phyloP scores from a whole-genome alignment of 179 eudicot genomes.

The Monotropa hypopitys region DNA sequence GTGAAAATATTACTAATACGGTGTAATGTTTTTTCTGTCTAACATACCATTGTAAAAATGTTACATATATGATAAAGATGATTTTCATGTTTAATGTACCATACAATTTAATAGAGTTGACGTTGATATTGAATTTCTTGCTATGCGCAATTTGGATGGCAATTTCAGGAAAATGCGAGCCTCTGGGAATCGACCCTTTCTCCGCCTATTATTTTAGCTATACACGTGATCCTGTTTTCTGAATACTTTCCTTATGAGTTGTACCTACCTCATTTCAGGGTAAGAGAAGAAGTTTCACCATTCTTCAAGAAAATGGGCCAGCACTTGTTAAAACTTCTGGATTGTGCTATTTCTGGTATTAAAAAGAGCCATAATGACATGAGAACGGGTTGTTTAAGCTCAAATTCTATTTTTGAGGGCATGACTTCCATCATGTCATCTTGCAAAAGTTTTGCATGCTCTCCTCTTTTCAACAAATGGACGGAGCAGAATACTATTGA shows the following conservation, averaged over 20 bases:
- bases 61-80: neutral
- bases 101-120: neutral
- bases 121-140: neutral
- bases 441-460: conserved; percentile 46
- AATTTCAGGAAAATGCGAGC: neutral
- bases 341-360: conserved; percentile 40
- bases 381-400: conserved; percentile 28
- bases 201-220: neutral
- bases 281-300: conserved; percentile 33
- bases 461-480: conserved; percentile 42
- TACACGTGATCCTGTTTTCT: neutral
- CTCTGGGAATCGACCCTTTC: neutral
- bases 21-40: neutral
- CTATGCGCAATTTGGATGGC: neutral
- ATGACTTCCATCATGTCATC: conserved; percentile 29
- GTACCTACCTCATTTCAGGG: conserved; percentile 27
- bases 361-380: conserved; percentile 34
- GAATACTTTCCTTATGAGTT: conserved; percentile 3
- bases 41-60: neutral
- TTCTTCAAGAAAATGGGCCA: conserved; percentile 41
- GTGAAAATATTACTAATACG: neutral
- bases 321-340: conserved; percentile 43
- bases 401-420: conserved; percentile 37
- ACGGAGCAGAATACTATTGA: conserved; percentile 23
- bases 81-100: neutral